A percentile compares a stretch with the other conserved stretches of the same genome.
Evolutionary conservation across 2,329 filamentous ascomycete genomes (phyloP).

Genomic region (Trichoderma sp.): DNA sequence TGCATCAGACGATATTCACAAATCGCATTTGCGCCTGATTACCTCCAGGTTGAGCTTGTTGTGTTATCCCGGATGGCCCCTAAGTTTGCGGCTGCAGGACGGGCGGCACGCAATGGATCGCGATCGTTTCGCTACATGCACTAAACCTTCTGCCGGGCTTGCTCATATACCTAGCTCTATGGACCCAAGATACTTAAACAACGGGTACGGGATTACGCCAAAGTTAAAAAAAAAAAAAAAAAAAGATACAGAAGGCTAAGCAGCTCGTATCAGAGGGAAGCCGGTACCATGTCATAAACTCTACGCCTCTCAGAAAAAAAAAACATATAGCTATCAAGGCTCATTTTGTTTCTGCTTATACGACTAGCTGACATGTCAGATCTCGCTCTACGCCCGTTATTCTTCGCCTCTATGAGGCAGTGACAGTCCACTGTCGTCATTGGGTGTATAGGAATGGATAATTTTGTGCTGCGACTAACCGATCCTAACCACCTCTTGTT

Average conservation of each 20-base stretch:
- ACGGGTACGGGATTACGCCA: background rate
- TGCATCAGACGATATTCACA: background rate
- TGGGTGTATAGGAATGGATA: slow-evolving; percentile 18
- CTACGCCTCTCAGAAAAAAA: background rate
- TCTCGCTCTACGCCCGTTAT: slow-evolving; percentile 32
- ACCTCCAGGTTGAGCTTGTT: background rate
- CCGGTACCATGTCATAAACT: slow-evolving; percentile 17
- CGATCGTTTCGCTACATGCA: background rate
- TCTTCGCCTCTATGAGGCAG: background rate
- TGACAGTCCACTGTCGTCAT: slow-evolving; percentile 26
- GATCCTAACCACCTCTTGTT: background rate
- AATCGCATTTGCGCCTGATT: background rate
- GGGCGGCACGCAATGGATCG: slow-evolving; percentile 10
- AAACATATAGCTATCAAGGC: background rate
- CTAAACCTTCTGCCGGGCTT: background rate
- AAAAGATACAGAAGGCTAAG: slow-evolving; percentile 1
- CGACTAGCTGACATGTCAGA: slow-evolving; percentile 36
- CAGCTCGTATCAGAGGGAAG: background rate
- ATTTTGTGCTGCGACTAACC: background rate
- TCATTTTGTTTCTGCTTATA: slow-evolving; percentile 11
- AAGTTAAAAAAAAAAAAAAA: slow-evolving; percentile 3
- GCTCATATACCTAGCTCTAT: background rate
- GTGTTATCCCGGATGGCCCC: background rate
- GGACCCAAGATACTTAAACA: background rate
- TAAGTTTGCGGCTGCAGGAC: background rate